A percentile compares a stretch with the other conserved stretches of the same genome.
Conservation (phyloP, 805 yeast species). For the Monosporozyma solicola region DNA sequence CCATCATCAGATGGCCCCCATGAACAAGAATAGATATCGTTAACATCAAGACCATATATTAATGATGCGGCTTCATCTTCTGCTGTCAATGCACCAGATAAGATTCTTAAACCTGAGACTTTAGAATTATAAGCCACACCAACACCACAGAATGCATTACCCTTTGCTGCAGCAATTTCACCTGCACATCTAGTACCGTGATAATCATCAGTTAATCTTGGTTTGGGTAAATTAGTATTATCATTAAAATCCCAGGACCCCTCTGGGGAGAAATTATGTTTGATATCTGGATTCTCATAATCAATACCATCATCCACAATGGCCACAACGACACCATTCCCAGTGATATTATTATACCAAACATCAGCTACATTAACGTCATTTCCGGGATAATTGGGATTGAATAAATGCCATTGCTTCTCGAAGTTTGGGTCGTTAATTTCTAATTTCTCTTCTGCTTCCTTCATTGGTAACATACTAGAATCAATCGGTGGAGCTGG, state of each 20-base stretch:
- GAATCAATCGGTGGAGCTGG: slow-evolving; percentile 41
- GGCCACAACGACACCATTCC: slow-evolving; percentile 75
- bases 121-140: slow-evolving; percentile 89
- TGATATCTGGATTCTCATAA: slow-evolving; percentile 64
- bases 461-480: slow-evolving; percentile 37
- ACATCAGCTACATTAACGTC: slow-evolving; percentile 82
- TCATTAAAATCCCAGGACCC: slow-evolving; percentile 95
- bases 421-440: slow-evolving; percentile 79
- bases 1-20: slow-evolving; percentile 99
- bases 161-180: slow-evolving; percentile 82
- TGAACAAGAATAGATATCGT: slow-evolving; percentile 92
- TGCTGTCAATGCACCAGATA: slow-evolving; percentile 68
- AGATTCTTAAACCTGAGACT: slow-evolving; percentile 83
- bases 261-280: slow-evolving; percentile 53
- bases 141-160: slow-evolving; percentile 82
- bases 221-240: slow-evolving; percentile 66
- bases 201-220: slow-evolving; percentile 69
- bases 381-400: slow-evolving; percentile 61
- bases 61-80: slow-evolving; percentile 90
- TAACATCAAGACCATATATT: slow-evolving; percentile 67
- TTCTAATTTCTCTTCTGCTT: slow-evolving; percentile 42
- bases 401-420: slow-evolving; percentile 88
- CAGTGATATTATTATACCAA: slow-evolving; percentile 78
- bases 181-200: slow-evolving; percentile 99
- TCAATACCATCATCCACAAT: slow-evolving; percentile 94